Percentiles rank a stretch among this genome's conserved stretches.
Conservation (phyloP, 2,329 filamentous ascomycete species). For the Passalora sequoiae region DNA sequence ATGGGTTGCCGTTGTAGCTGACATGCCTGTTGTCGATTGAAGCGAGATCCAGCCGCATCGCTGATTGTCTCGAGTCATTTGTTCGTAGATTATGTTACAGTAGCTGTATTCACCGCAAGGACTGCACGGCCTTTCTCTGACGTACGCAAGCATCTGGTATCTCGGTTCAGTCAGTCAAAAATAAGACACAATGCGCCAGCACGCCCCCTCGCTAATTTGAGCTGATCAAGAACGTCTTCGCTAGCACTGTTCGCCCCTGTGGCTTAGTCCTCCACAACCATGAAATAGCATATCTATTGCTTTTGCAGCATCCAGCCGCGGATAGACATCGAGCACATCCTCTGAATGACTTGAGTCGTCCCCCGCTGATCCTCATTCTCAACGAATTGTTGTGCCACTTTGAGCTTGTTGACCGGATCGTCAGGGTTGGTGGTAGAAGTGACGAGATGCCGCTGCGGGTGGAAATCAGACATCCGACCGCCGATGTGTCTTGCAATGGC, state of each 20-base stretch:
- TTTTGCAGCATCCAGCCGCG: slow-evolving; percentile 38
- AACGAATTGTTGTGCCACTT: slow-evolving; percentile 47
- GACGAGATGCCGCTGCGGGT: slow-evolving; percentile 25
- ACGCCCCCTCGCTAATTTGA: neutral
- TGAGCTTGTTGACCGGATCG: slow-evolving; percentile 41
- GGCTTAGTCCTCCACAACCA: neutral
- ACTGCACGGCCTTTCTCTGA: neutral
- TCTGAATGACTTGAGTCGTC: slow-evolving; percentile 45
- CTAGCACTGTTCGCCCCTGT: neutral
- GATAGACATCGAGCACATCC: slow-evolving; percentile 47
- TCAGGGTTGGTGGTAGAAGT: slow-evolving; percentile 34
- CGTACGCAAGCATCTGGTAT: slow-evolving; percentile 5
- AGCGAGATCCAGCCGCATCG: no score
- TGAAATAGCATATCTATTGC: slow-evolving; percentile 16
- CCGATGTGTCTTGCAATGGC: slow-evolving; percentile 72
- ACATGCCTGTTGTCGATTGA: no score
- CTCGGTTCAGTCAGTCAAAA: neutral
- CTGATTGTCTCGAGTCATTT: no score
- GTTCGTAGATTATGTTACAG: no score
- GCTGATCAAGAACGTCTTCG: neutral
- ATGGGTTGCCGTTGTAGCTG: no score
- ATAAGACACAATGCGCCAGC: neutral
- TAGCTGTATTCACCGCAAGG: neutral
- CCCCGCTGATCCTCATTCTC: slow-evolving; percentile 43
- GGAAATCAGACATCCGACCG: slow-evolving; percentile 49